These are phyloP conservation scores for Mrakiaceae sp. DNA, from an alignment of 1,284 basidiomycete species.

Conservation along the genomic window DNA sequence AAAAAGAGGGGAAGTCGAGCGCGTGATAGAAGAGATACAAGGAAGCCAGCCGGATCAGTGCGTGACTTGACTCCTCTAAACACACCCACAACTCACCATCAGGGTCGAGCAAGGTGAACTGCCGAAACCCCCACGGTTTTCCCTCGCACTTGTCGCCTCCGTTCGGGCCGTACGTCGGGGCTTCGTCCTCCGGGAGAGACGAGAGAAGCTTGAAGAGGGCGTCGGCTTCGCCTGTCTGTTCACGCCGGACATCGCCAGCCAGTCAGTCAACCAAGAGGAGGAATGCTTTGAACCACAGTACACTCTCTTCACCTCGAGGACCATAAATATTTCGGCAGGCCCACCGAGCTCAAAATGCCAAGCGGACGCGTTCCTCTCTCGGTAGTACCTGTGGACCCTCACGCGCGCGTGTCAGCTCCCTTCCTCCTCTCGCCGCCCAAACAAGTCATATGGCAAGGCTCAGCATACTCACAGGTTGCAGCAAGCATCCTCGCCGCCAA, in stretches of 20 bases:
- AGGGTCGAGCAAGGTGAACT: constrained; percentile 3
- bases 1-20: background rate
- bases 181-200: background rate
- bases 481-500: background rate
- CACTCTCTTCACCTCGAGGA: background rate
- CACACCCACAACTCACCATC: background rate
- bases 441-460: too few relatives aligned
- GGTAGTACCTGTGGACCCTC: too few relatives aligned
- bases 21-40: background rate
- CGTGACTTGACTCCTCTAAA: too few relatives aligned
- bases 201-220: background rate
- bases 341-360: background rate
- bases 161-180: background rate
- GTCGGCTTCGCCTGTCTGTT: background rate
- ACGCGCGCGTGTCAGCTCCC: too few relatives aligned
- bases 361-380: too few relatives aligned
- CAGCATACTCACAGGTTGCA: background rate
- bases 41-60: background rate
- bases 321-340: background rate
- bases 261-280: background rate
- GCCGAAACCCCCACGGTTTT: constrained; percentile 6
- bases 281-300: background rate
- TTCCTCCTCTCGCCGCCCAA: too few relatives aligned
- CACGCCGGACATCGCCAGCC: background rate
- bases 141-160: constrained; percentile 4